Base-by-base conservation (phyloP, 2,329 filamentous ascomycete genomes). In the Colletotrichum nymphaeae region DNA sequence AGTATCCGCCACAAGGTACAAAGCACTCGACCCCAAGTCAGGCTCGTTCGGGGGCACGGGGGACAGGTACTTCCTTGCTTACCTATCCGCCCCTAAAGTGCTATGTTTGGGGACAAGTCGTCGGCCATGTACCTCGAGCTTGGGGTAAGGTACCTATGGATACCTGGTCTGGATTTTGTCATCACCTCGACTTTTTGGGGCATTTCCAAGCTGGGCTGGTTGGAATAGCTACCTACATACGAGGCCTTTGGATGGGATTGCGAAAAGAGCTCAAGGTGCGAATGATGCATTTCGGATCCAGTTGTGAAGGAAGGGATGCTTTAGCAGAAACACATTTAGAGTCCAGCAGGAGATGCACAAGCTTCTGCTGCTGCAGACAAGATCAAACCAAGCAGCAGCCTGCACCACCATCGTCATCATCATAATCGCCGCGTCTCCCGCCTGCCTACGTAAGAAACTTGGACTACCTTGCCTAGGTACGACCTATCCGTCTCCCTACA, bases 1-100 rank as follows among this genome's bases (percentile, higher is more conserved):
- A 35, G 32, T 35, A 35, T 12, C 32, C 32, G 32, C 32, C 32
- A 35, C 32, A 35, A 35, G 32, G 32, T 35, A 35, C 32, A 35
- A 35, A 35, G 11, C 11, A 49, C 60, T 55, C 19, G 19, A 49
- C 42, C 53, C 67, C 56, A 65, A 73, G 67, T 65, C 62, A 60
- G 67, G 71, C 71, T 46, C 9, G 52, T 65, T 32, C 14, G 37
- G 37, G 37, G 30, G 2, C 14, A 42, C 37, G 37, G 37, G 14
- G 37, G 62, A 42, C 46, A 65, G 67, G 60, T 66, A 62, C 67
- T 22, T 70, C 30, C 49, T 56, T 56, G 49, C 63, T 65, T 65
- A 42, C 32, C 46, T 55, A 67, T 53, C 46, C 30, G 59, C 56
- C 28, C 22, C 58, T 46, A 64, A 22, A 46, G 46, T 56, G 42